Evolutionary conservation across 2,329 filamentous ascomycete genomes (phyloP), one percentile per base, ranked within the genome.

Genomic region (Elsinoe arachidis): DNA sequence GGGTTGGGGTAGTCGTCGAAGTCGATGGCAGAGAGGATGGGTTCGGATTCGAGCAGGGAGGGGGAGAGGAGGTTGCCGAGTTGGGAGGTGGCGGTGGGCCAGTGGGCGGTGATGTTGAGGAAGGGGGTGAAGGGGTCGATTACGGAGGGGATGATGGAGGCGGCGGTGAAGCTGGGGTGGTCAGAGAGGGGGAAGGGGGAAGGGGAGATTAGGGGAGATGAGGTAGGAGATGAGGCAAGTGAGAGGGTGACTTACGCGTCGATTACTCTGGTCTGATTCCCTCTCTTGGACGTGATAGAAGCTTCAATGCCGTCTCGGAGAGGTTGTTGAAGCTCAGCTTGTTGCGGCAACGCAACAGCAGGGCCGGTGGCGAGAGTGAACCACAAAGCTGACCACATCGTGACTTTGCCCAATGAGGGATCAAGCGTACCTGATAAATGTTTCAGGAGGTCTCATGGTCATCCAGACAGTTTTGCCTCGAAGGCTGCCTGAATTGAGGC

Each of bases 81-180:
- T 0, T 70, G 62, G 17, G 80, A 76, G 43, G 72, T 70, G 57
- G 77, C 70, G 1, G 62, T 54, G 14, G 76, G 74, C 69, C 79
- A 80, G 39, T 68, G 72, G 7, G 80, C 70, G 44, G 73, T 70
- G 39, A 85, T 64, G 38, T 75, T 73, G 55, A 83, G 70, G 5
- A 73, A 73, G 5, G 83, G 82, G 2, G 74, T 67, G 67, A 86
- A 85, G 60, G 80, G 76, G 61, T 84, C 76, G 58, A 85, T 75
- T 17, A 85, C 80, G 14, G 62, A 63, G 3, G 69, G 69, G 11
- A 70, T 69, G 60, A 71, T 68, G 12, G 47, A 23, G 33, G 54
- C 23, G 17, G 41, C 4, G 39, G 15, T 15, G 26, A 56, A 41
- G 9, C 54, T 56, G 30, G 21, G 39, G 38, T 54, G 30, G 17